Conservation (phyloP, 306 rosid species). For the Lablab purpureus region DNA sequence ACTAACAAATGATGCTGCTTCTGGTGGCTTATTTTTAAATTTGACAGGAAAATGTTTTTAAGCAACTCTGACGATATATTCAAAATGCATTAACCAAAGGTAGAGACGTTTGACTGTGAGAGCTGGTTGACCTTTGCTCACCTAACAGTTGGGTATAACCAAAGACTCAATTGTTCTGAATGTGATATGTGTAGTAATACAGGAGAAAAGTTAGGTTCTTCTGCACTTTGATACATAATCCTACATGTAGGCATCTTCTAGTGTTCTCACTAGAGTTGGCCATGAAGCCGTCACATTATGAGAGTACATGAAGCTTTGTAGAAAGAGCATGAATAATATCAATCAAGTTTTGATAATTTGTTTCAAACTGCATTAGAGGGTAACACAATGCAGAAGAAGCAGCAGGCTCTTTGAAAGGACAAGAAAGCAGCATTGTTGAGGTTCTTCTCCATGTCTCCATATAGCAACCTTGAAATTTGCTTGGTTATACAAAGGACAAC, state of each 20-base stretch:
- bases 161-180: slow-evolving; percentile 41
- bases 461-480: background rate
- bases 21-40: background rate
- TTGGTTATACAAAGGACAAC: background rate
- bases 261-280: slow-evolving; percentile 50
- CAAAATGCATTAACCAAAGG: slow-evolving; percentile 27
- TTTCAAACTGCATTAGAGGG: background rate
- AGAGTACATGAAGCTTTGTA: slow-evolving; percentile 35
- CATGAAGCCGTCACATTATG: slow-evolving; percentile 29
- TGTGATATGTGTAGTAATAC: background rate
- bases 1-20: background rate
- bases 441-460: background rate
- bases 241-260: slow-evolving; percentile 41
- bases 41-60: slow-evolving; percentile 20
- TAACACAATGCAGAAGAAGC: background rate
- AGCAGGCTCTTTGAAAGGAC: background rate
- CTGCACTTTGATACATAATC: slow-evolving; percentile 46
- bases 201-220: slow-evolving; percentile 55
- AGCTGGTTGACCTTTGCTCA: slow-evolving; percentile 25
- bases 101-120: slow-evolving; percentile 16
- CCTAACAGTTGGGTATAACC: slow-evolving; percentile 34
- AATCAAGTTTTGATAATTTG: background rate
- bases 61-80: background rate
- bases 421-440: background rate
- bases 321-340: slow-evolving; percentile 38